Evolutionary conservation across 257 asterid genomes (phyloP).

Genomic region (Solanum pennellii): DNA sequence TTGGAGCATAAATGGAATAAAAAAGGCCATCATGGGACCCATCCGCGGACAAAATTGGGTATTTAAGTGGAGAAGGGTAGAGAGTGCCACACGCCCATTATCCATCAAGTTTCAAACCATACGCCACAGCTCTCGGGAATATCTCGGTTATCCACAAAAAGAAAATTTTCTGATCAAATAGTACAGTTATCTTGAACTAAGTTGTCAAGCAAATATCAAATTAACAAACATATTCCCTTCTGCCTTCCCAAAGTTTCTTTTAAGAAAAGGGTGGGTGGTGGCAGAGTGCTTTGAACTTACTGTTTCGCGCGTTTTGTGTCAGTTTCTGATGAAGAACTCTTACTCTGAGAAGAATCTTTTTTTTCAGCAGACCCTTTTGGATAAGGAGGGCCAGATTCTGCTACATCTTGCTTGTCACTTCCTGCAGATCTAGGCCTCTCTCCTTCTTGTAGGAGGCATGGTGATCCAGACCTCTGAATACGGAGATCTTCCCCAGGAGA

Average conservation of each 20-base stretch:
- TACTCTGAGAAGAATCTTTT: conserved; percentile 46
- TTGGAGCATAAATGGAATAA: neutral
- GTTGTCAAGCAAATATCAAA: neutral
- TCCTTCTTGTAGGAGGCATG: conserved; percentile 34
- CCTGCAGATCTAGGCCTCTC: conserved; percentile 41
- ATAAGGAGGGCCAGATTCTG: conserved; percentile 45
- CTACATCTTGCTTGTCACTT: conserved; percentile 38
- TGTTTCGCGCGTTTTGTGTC: conserved; percentile 91
- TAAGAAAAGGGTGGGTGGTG: neutral
- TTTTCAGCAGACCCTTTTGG: conserved; percentile 39
- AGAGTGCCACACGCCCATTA: neutral
- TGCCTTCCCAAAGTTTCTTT: neutral
- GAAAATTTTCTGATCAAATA: neutral
- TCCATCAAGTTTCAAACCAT: neutral
- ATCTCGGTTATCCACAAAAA: neutral
- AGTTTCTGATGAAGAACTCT: conserved; percentile 46
- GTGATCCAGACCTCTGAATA: conserved; percentile 30
- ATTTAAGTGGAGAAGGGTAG: neutral
- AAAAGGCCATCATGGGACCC: neutral
- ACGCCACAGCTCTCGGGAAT: neutral
- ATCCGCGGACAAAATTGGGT: neutral
- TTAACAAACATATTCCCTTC: neutral
- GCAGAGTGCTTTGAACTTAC: conserved; percentile 38
- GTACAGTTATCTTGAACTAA: neutral
- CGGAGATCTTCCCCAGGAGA: conserved; percentile 31